These are phyloP conservation scores for Mycena polygramma DNA, from an alignment of 768 basidiomycete species.

Conservation along the genomic window DNA sequence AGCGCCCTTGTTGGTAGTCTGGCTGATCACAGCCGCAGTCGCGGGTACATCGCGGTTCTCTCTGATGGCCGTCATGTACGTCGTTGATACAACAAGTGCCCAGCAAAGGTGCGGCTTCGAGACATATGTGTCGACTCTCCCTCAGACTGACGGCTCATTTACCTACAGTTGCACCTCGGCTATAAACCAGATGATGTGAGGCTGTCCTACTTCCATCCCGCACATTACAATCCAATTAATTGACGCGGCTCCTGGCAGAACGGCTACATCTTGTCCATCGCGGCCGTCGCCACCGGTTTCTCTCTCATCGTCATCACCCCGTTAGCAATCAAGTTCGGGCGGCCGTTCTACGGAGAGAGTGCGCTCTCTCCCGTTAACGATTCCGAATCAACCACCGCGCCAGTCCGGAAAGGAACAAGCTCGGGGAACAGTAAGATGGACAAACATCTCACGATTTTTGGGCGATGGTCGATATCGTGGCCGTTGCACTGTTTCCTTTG, in stretches of 20 bases:
- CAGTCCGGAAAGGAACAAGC: neutral
- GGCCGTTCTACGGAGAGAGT: neutral
- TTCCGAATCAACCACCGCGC: neutral
- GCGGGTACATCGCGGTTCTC: constrained; percentile 1
- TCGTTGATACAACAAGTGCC: constrained; percentile 11
- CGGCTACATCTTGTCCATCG: constrained; percentile 7
- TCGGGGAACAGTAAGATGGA: constrained; percentile 16
- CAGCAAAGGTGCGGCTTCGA: neutral
- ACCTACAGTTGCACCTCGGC: constrained; percentile 1
- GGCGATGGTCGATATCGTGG: constrained; percentile 11
- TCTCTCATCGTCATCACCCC: constrained; percentile 14
- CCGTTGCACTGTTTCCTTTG: neutral
- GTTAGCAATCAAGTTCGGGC: neutral
- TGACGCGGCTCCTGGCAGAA: constrained; percentile 2
- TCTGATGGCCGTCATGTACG: constrained; percentile 21
- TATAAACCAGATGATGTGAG: constrained; percentile 14
- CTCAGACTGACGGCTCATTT: neutral
- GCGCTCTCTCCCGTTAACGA: neutral
- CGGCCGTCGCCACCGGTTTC: constrained; percentile 2
- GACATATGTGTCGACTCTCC: too few relatives aligned
- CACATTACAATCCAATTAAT: too few relatives aligned
- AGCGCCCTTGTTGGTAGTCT: constrained; percentile 4
- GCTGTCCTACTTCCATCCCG: too few relatives aligned
- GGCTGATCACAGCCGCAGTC: constrained; percentile 1
- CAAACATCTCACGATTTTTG: constrained; percentile 16